A percentile compares a stretch with the other conserved stretches of the same genome.
phyloP scores from a whole-genome alignment of 257 asterid genomes.

The Solanum lignicaule region DNA sequence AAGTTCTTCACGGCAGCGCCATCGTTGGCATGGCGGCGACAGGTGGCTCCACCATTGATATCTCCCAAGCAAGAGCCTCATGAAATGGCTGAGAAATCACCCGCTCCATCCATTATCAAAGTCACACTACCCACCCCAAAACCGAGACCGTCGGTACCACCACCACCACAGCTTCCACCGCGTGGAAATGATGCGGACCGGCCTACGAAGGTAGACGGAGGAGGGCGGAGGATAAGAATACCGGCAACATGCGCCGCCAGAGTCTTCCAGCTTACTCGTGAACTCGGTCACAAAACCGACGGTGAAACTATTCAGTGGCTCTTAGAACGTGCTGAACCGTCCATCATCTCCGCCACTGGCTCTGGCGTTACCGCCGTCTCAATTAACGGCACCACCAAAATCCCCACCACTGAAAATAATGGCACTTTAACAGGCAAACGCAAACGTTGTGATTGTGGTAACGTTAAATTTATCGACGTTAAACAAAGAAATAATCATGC shows the following conservation, averaged over 20 bases:
- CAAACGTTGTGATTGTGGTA: neutral
- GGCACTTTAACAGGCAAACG: conserved; percentile 21
- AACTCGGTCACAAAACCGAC: conserved; percentile 75
- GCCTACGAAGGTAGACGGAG: conserved; percentile 62
- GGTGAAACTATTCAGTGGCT: conserved; percentile 81
- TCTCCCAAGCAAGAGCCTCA: conserved; percentile 31
- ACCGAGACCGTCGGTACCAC: neutral
- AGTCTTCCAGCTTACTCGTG: conserved; percentile 63
- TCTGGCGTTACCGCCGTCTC: neutral
- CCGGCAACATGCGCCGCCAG: conserved; percentile 78
- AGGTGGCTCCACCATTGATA: conserved; percentile 14
- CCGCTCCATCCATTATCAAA: neutral
- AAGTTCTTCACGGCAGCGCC: neutral
- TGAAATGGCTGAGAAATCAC: conserved; percentile 4
- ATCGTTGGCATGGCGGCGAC: conserved; percentile 17
- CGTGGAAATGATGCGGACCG: conserved; percentile 4
- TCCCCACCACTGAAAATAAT: conserved; percentile 30
- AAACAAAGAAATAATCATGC: neutral
- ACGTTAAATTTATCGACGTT: neutral
- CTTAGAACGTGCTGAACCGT: conserved; percentile 54
- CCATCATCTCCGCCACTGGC: conserved; percentile 30
- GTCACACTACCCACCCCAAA: conserved; percentile 5
- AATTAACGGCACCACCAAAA: conserved; percentile 48
- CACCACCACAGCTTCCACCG: neutral
- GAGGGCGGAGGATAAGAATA: conserved; percentile 67